Evolutionary conservation across 306 rosid species (phyloP), one percentile per base, ranked within the genome.

Genomic region (Glycine soja): DNA sequence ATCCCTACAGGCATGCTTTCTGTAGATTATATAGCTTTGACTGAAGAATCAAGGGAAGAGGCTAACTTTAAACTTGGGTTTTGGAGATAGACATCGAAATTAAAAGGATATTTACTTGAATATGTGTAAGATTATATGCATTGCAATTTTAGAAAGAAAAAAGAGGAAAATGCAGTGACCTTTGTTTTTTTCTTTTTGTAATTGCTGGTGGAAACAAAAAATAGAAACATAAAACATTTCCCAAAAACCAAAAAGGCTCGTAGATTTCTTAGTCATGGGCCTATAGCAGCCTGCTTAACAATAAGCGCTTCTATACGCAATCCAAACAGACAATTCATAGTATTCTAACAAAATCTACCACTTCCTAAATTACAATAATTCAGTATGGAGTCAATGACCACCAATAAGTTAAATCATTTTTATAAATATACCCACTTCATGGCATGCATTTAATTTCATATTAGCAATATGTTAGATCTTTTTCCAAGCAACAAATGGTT

Each of bases 361-460:
- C 46, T 36, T 36, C 46, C 48, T 72, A 10, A 70, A 32, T 62
- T 47, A 54, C 68, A 53, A 57, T 51, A 54, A 79, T 52, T 58
- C 51, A 52, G 58, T 70, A 16, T 30, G 13, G 12, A 46, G 70
- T 78, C 71, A 56, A 54, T 36, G 2, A 65, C 38, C 15, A 53
- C 18, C 72, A 53, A 63, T 34, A 52, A 54, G 67, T 68, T 43
- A 72, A 52, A 70, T 43, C 57, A 12, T 45, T 57, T 76, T 62
- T 15, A 43, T n/a, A 67, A 43, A n/a, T 32, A 71, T 32, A 43
- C 71, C 64, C 51, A 76, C 40, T 62, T 57, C 68, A 71, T 64
- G 40, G 65, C 66, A 70, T 57, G 57, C 30, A 50, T 51, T 64
- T 81, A 42, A 77, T 77, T 71, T 65, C 53, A 66, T 80, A 57